These are phyloP conservation scores for Geranium brycei DNA, from an alignment of 345 rosid species.

Conservation along the genomic window DNA sequence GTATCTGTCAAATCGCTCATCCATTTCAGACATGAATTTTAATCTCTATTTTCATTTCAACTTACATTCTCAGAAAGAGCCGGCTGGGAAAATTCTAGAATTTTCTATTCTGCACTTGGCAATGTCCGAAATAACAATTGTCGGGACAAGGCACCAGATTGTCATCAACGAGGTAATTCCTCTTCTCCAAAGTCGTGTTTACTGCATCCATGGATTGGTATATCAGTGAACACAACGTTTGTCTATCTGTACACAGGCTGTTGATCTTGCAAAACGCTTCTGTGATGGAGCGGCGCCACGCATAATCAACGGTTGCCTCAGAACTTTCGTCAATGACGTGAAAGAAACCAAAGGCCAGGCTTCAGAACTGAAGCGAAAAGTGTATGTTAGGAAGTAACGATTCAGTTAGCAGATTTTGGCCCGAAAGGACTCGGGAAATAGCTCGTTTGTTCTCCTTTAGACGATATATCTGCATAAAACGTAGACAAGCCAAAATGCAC, in stretches of 20 bases:
- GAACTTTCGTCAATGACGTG: conserved; percentile 60
- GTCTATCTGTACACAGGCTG: conserved; percentile 41
- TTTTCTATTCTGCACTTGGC: conserved; percentile 82
- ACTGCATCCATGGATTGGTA: background rate
- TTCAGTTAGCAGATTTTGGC: too few relatives aligned
- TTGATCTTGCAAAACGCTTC: conserved; percentile 92
- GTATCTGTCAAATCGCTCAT: too few relatives aligned
- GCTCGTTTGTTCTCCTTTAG: background rate
- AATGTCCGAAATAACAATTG: conserved; percentile 78
- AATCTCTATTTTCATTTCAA: conserved; percentile 1
- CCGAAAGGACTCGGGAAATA: background rate
- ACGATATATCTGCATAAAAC: too few relatives aligned
- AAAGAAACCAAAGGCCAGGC: conserved; percentile 20
- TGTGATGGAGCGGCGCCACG: conserved; percentile 95
- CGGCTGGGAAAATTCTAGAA: conserved; percentile 83
- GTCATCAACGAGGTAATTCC: conserved; percentile 76
- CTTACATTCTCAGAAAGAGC: conserved; percentile 43
- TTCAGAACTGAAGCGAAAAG: conserved; percentile 20
- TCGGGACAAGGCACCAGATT: conserved; percentile 78
- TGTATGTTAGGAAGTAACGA: background rate
- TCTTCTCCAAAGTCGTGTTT: background rate
- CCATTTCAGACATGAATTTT: background rate
- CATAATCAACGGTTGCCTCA: conserved; percentile 80
- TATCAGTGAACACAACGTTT: background rate
- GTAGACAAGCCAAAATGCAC: too few relatives aligned